These are phyloP conservation scores for Agarophyton chilense DNA, from an alignment of 23 red algal genomes.

Conservation along the genomic window DNA sequence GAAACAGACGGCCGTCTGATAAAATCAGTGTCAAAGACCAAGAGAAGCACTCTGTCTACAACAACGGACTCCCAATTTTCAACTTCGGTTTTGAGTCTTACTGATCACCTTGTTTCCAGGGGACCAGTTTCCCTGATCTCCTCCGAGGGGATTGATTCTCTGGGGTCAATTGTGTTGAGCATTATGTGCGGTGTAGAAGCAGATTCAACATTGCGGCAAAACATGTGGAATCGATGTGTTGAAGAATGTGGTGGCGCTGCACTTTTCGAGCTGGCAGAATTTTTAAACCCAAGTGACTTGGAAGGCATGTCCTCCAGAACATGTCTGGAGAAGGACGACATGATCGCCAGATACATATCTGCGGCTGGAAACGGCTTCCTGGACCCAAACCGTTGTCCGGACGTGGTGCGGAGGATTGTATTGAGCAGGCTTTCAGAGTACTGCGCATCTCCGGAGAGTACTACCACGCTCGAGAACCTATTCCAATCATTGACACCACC, in stretches of 20 bases:
- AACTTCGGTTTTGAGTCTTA: neutral
- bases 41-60: conserved; percentile 37
- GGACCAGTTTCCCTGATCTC: neutral
- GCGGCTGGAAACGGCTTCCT: conserved; percentile 1
- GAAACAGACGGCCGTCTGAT: conserved; percentile 2
- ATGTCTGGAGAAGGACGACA: conserved; percentile 10
- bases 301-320: neutral
- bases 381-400: neutral
- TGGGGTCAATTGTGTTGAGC: conserved; percentile 40
- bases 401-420: neutral
- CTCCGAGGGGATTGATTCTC: conserved; percentile 10
- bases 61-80: conserved; percentile 16
- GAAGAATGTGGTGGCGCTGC: conserved; percentile 48
- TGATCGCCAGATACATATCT: conserved; percentile 16
- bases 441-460: neutral
- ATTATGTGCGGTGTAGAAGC: conserved; percentile 46
- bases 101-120: conserved; percentile 29
- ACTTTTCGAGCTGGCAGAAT: conserved; percentile 16
- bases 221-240: conserved; percentile 40
- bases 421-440: neutral
- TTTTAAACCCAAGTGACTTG: neutral
- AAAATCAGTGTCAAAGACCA: conserved; percentile 7
- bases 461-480: neutral
- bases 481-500: neutral
- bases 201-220: conserved; percentile 25